Conservation (phyloP, 2,329 filamentous ascomycete species). For the Fusarium robinianum region DNA sequence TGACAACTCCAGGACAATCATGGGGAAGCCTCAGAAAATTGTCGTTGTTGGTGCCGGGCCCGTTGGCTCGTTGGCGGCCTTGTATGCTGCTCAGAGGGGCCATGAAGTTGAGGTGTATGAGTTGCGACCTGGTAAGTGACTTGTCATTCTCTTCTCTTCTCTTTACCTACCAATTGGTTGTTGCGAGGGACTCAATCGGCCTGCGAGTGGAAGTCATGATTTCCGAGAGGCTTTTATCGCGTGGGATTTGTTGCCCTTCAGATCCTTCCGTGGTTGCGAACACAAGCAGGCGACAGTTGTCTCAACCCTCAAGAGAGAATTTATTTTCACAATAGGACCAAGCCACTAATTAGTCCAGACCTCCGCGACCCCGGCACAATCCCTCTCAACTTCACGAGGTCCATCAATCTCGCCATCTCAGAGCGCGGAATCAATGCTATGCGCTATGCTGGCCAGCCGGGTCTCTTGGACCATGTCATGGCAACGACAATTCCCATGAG, state of each 20-base stretch:
- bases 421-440: constrained; percentile 93
- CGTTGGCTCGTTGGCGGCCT: constrained; percentile 85
- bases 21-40: constrained; percentile 63
- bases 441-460: constrained; percentile 66
- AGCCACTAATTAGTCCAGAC: constrained; percentile 59
- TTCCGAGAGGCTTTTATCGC: background rate
- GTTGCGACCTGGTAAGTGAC: constrained; percentile 76
- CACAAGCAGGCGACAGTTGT: too few species aligned
- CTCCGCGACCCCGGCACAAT: constrained; percentile 80
- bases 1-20: constrained; percentile 34
- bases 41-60: constrained; percentile 91
- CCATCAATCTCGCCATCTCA: constrained; percentile 96
- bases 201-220: background rate
- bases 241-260: background rate
- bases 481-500: constrained; percentile 86
- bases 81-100: constrained; percentile 89
- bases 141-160: constrained; percentile 10
- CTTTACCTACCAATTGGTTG: constrained; percentile 6
- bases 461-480: constrained; percentile 75
- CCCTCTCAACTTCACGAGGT: constrained; percentile 94
- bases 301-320: constrained; percentile 4
- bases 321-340: background rate
- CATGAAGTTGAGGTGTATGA: constrained; percentile 95
- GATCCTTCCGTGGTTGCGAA: background rate
- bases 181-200: constrained; percentile 8